These are phyloP conservation scores for Mycena olivaceomarginata DNA, from an alignment of 768 basidiomycete species.

Conservation along the genomic window DNA sequence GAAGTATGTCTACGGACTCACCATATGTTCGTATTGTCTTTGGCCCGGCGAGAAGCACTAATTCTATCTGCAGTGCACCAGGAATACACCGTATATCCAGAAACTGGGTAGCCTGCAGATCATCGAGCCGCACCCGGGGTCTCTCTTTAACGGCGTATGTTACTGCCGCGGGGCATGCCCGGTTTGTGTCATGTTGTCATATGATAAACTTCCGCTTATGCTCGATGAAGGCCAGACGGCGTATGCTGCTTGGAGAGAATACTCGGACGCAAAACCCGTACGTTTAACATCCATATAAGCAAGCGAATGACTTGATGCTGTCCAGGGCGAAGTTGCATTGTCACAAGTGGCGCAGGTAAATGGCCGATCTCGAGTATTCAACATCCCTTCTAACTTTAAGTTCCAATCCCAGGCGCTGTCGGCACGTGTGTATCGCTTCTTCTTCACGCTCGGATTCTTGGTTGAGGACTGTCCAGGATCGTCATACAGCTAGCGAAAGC, in stretches of 20 bases:
- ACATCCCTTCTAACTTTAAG: not conserved
- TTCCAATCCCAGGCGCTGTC: not conserved
- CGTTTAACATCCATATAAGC: not conserved
- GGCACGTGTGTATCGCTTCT: conserved; percentile 1
- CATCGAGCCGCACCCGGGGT: not conserved
- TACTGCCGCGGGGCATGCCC: conserved; percentile 40
- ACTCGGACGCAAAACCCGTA: not conserved
- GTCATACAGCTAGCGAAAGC: conserved; percentile 28
- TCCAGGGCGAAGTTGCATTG: conserved; percentile 12
- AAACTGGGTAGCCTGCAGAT: not conserved
- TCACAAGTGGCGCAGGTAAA: conserved; percentile 22
- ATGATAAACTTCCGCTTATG: not conserved
- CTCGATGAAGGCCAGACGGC: conserved; percentile 6
- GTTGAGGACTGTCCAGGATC: not conserved
- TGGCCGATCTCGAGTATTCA: not conserved
- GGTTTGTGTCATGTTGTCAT: conserved; percentile 29
- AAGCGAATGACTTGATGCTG: not conserved
- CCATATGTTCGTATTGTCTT: not conserved
- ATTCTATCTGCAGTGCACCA: not conserved
- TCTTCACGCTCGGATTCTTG: not conserved
- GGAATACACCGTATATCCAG: conserved; percentile 8
- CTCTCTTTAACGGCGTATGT: conserved; percentile 9
- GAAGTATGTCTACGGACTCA: conserved; percentile 52
- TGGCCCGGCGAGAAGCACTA: not conserved
- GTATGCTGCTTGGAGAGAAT: conserved; percentile 22